Evolutionary conservation across 2,329 filamentous ascomycete species (phyloP), one percentile per base, ranked within the genome.

Genomic region (Pleurostoma richardsiae): DNA sequence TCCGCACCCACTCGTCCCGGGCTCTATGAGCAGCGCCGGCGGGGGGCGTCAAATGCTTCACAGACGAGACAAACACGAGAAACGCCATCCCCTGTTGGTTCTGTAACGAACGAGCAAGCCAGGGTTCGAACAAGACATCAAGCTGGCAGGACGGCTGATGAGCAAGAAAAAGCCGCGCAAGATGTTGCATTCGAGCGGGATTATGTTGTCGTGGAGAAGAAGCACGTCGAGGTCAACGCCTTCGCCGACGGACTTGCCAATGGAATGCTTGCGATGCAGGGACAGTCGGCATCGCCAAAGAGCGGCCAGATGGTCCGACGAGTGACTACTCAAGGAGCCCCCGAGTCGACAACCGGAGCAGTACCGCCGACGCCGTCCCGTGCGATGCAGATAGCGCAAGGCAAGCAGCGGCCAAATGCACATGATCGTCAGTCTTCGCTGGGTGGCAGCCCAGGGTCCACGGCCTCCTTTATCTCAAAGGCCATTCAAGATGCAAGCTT

Each of bases 181-280:
- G 92, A 97, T 53, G 83, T 95, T 42, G 88, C 88, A 1, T 87
- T 95, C 56, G 91, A 96, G 62, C 83, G 92, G 54, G 94, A 97
- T 54, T 99, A 97, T 58, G 92, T 99, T 26, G 77, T 97, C 29
- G 89, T 99, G 10, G 94, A 99, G 70, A 96, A 96, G 71, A 84
- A 86, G 54, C 87, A 90, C 26, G 91, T 99, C 8, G 92, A 97
- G 65, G 92, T 99, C 43, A 97, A 99, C 64, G 94, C 94, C 3
- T 86, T 99, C 59, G 94, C 94, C 27, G 94, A 99, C 65, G 92
- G 97, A 67, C 74, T 99, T 61, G 87, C 90, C 44, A 92, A 88
- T 59, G 87, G 88, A 42, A 83, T 83, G 43, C 68, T 83, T 27
- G 76, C 80, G 54, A 68, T 74, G 49, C 64, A 76, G 53, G 65